Conservation (phyloP, 2,329 filamentous ascomycete genomes). For the Botrytis sinoallii region DNA sequence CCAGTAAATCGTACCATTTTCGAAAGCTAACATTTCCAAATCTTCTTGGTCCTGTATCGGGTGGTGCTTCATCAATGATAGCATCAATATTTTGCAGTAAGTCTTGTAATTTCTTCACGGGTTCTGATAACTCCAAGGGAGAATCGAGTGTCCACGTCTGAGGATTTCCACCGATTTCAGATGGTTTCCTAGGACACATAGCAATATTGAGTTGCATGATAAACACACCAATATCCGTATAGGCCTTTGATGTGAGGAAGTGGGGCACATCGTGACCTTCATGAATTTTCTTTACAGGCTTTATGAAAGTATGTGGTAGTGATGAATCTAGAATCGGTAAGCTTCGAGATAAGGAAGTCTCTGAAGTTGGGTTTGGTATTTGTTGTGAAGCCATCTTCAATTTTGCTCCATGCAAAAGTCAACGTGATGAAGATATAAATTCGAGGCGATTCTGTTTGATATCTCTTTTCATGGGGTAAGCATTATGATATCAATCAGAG, state of each 20-base stretch:
- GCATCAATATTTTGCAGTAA: constrained; percentile 63
- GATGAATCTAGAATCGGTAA: constrained; percentile 45
- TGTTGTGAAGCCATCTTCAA: constrained; percentile 4
- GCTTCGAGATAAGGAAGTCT: neutral
- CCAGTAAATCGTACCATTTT: constrained; percentile 72
- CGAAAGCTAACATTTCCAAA: constrained; percentile 93
- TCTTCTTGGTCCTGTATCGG: constrained; percentile 77
- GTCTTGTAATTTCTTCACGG: constrained; percentile 60
- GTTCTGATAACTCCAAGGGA: constrained; percentile 41
- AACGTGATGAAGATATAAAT: constrained; percentile 7
- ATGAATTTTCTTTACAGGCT: constrained; percentile 78
- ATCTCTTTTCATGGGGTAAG: neutral
- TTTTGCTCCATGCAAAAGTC: neutral
- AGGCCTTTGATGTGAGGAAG: constrained; percentile 79
- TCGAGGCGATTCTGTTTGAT: neutral
- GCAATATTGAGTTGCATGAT: constrained; percentile 86
- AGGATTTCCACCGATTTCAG: constrained; percentile 40
- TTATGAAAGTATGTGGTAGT: constrained; percentile 55
- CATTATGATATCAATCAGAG: constrained; percentile 1
- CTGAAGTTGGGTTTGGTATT: neutral
- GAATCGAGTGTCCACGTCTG: constrained; percentile 52
- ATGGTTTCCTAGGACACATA: constrained; percentile 67
- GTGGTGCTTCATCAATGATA: constrained; percentile 75
- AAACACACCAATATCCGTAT: constrained; percentile 83
- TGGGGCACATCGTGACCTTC: constrained; percentile 75